Conservation (phyloP, 1,139 yeast genomes). For the Yamadazyma spencermartinsiae region DNA sequence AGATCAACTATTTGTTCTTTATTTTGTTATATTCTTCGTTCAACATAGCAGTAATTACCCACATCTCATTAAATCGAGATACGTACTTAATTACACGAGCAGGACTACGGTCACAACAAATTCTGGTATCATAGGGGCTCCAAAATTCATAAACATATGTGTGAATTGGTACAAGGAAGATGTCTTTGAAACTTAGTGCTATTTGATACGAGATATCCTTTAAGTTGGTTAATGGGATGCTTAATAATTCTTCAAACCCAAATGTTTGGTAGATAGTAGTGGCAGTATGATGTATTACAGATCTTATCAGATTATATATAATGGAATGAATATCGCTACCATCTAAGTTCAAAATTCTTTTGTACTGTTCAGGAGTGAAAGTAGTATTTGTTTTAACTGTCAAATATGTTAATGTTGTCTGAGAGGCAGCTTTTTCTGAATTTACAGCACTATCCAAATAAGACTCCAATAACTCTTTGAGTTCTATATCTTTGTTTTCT, state of each 20-base stretch:
- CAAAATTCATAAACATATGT: not conserved
- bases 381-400: constrained; percentile 8
- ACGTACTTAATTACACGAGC: constrained; percentile 11
- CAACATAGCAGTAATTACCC: constrained; percentile 15
- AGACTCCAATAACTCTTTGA: constrained; percentile 9
- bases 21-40: constrained; percentile 9
- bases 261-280: constrained; percentile 3
- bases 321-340: not conserved
- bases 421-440: constrained; percentile 4
- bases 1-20: not conserved
- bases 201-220: constrained; percentile 15
- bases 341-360: constrained; percentile 11
- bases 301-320: constrained; percentile 6
- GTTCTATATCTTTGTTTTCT: constrained; percentile 5
- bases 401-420: constrained; percentile 14
- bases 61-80: constrained; percentile 17
- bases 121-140: not conserved
- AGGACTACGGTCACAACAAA: not conserved
- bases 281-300: constrained; percentile 6
- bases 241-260: constrained; percentile 7
- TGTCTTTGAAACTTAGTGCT: constrained; percentile 12
- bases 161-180: constrained; percentile 14
- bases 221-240: constrained; percentile 15
- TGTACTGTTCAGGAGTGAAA: constrained; percentile 14
- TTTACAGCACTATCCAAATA: constrained; percentile 7